Base-by-base conservation (phyloP, 1,284 basidiomycete genomes). In the Microbotryum silenes-acaulis region DNA sequence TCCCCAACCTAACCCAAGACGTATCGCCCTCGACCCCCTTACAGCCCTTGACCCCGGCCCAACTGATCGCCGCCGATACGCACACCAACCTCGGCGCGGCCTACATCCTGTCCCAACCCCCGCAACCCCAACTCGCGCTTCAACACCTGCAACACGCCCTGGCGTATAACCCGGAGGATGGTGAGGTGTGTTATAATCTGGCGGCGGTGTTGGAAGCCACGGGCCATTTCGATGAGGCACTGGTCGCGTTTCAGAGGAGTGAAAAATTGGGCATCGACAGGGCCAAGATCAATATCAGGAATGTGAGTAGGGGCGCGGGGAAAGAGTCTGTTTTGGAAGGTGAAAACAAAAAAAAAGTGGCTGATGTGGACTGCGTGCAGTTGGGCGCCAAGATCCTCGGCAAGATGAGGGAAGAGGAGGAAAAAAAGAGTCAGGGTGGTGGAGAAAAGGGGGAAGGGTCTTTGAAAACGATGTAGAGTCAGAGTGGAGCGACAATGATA, bases 11-110 rank as follows among this genome's bases (percentile, higher is more conserved):
- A 6, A 10, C 31, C 6, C 48, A 51, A 31, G 48, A 56, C 31
- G 54, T 54, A 2, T 55, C 59, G 52, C 59, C 64, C 18, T n/a
- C 33, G 49, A 25, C 29, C 2, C 61, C 64, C 5, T 10, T 56
- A 6, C 63, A 60, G 8, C 49, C 56, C 20, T 53, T 67, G 10
- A 61, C 63, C 1, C 66, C 66, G 4, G 66, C 63, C 1, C 66
- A 63, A 23, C 46, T 58, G 33, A 61, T 64, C 57, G 54, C 66
- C 42, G 64, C 58, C 56, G 67, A 68, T 50, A 68, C 67, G 18
- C 65, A 68, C 59, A 66, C 62, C 14, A 68, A 68, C 58, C 56
- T 68, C 50, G 67, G 67, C 45, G 67, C 67, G 21, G 67, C 67
- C 20, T 66, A 68, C 56, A 68, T 66, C 51, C 56, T 68, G 12